These are phyloP conservation scores for Boletus subparvulus DNA, from an alignment of 768 basidiomycete genomes.

Conservation along the genomic window DNA sequence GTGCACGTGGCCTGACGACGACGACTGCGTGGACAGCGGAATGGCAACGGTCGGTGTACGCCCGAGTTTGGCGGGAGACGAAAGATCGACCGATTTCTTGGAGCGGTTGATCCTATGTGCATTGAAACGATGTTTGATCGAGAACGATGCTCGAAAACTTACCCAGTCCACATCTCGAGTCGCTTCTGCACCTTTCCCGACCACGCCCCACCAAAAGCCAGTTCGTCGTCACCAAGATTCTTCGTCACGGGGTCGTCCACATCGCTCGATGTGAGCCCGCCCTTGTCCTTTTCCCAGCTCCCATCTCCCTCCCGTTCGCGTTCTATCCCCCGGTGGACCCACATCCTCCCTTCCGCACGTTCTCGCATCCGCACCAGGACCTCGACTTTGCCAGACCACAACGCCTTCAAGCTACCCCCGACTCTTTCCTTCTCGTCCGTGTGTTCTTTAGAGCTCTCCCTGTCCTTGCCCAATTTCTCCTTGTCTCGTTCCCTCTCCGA, in stretches of 20 bases:
- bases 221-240: constrained; percentile 31
- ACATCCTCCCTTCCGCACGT: constrained; percentile 25
- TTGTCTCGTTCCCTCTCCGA: constrained; percentile 35
- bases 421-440: constrained; percentile 35
- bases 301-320: constrained; percentile 29
- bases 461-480: constrained; percentile 37
- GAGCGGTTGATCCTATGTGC: constrained; percentile 34
- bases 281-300: constrained; percentile 30
- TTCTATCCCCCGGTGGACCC: constrained; percentile 15
- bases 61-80: constrained; percentile 22
- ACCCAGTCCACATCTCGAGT: constrained; percentile 52
- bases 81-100: constrained; percentile 30
- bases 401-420: constrained; percentile 33
- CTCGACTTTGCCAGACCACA: constrained; percentile 36
- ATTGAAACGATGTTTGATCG: constrained; percentile 6
- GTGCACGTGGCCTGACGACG: constrained; percentile 32
- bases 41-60: constrained; percentile 29
- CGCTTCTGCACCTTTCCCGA: constrained; percentile 46
- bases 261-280: constrained; percentile 31
- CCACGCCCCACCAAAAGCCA: constrained; percentile 37
- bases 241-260: constrained; percentile 26
- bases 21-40: constrained; percentile 36
- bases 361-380: constrained; percentile 28
- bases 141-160: constrained; percentile 15
- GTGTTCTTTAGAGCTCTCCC: constrained; percentile 33